These are phyloP conservation scores for Streptanthus diversifolius DNA, from an alignment of 345 rosid genomes.

Conservation along the genomic window DNA sequence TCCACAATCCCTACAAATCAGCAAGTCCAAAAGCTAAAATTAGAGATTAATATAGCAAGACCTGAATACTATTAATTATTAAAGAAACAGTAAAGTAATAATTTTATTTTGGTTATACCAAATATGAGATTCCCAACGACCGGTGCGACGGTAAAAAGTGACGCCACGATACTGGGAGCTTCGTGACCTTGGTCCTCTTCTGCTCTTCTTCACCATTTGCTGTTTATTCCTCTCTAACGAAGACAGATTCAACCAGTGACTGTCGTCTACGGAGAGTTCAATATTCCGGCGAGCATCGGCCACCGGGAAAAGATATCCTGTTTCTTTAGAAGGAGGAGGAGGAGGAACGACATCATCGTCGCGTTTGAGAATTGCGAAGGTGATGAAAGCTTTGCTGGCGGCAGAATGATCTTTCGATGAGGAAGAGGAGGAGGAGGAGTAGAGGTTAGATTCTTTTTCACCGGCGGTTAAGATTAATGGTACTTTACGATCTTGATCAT, in stretches of 20 bases:
- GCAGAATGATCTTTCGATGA: constrained; percentile 8
- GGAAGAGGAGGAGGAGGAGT: constrained; percentile 7
- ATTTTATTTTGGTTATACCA: constrained; percentile 44
- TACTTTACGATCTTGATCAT: constrained; percentile 34
- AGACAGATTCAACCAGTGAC: constrained; percentile 33
- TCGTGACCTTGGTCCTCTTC: constrained; percentile 92
- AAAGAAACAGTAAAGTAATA: not conserved
- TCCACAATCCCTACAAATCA: constrained; percentile 82
- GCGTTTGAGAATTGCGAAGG: constrained; percentile 37
- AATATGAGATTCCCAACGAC: constrained; percentile 99
- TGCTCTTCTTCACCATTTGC: constrained; percentile 39
- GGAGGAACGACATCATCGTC: constrained; percentile 16
- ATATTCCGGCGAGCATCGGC: constrained; percentile 14
- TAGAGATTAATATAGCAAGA: not conserved
- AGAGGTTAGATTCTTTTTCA: constrained; percentile 13
- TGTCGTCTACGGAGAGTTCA: constrained; percentile 6
- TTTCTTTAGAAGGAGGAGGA: constrained; percentile 29
- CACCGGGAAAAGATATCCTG: constrained; percentile 29
- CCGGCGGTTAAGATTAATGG: constrained; percentile 5
- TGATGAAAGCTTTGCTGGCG: constrained; percentile 30
- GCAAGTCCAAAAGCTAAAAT: constrained; percentile 14
- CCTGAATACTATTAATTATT: not conserved
- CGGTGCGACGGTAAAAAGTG: constrained; percentile 94
- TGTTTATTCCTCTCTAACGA: constrained; percentile 25
- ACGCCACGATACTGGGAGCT: constrained; percentile 98